Conservation (phyloP, 192 early-diverging fungal genomes). For the Umbelopsis sp. region DNA sequence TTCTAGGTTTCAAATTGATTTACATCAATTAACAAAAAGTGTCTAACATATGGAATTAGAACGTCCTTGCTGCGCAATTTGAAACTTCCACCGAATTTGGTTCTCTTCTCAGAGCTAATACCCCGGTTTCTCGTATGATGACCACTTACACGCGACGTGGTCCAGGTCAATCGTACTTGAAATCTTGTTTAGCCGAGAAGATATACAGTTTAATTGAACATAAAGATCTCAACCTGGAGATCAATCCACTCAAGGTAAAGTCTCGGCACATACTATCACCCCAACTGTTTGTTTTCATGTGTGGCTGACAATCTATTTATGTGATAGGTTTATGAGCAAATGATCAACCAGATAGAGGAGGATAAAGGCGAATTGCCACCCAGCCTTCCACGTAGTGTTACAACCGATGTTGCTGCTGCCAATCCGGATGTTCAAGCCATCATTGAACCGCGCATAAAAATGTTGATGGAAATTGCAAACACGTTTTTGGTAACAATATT, state of each 20-base stretch:
- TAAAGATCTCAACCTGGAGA: conserved; percentile 83
- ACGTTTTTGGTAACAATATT: conserved; percentile 85
- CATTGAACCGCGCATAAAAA: conserved; percentile 72
- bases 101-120: conserved; percentile 90
- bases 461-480: conserved; percentile 82
- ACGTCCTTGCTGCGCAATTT: conserved; percentile 88
- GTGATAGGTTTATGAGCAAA: conserved; percentile 68
- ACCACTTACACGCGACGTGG: conserved; percentile 92
- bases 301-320: not conserved
- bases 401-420: conserved; percentile 73
- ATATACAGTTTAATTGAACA: conserved; percentile 81
- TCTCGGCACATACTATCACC: not conserved
- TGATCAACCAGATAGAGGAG: conserved; percentile 67
- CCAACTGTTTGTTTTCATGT: not conserved
- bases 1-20: too few species aligned
- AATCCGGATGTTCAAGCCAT: conserved; percentile 80
- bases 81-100: conserved; percentile 89
- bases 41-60: too few species aligned
- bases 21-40: too few species aligned
- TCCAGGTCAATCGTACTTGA: conserved; percentile 88
- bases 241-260: conserved; percentile 85
- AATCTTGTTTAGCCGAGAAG: conserved; percentile 75
- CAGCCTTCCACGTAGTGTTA: conserved; percentile 68
- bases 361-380: conserved; percentile 50
- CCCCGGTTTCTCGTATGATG: conserved; percentile 97